A percentile compares a stretch with the other conserved stretches of the same genome.
phyloP scores from a whole-genome alignment of 257 asterid genomes.

The Mitragyna speciosa region DNA sequence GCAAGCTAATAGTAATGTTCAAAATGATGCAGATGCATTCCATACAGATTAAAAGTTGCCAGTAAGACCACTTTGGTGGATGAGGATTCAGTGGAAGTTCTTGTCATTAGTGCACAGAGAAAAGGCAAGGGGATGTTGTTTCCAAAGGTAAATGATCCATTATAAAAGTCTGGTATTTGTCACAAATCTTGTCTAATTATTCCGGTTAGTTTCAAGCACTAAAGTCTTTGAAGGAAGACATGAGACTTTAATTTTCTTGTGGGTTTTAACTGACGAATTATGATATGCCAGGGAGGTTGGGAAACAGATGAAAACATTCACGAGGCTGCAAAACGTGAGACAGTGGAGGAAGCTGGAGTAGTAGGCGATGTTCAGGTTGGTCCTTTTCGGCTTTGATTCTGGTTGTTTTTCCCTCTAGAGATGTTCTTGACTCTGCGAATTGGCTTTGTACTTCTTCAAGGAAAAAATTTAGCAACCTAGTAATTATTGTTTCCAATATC shows the following conservation, averaged over 20 bases:
- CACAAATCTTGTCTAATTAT: neutral
- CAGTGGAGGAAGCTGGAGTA: slow-evolving; percentile 96
- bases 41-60: slow-evolving; percentile 57
- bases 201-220: neutral
- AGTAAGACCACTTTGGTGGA: slow-evolving; percentile 29
- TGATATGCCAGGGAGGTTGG: slow-evolving; percentile 79
- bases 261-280: neutral
- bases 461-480: neutral
- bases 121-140: slow-evolving; percentile 86
- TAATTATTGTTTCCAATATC: neutral
- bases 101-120: slow-evolving; percentile 70
- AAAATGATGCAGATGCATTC: slow-evolving; percentile 67
- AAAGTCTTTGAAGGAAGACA: neutral
- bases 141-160: slow-evolving; percentile 60
- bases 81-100: slow-evolving; percentile 82
- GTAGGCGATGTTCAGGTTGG: slow-evolving; percentile 77
- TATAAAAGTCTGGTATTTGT: neutral
- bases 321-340: slow-evolving; percentile 81
- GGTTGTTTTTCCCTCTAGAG: neutral
- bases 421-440: neutral
- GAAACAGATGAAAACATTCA: slow-evolving; percentile 69
- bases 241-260: neutral
- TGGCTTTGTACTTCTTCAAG: neutral
- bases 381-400: slow-evolving; percentile 1
- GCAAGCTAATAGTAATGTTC: neutral